Evolutionary conservation across 306 rosid species (phyloP).

Genomic region (Clitoria ternatea): DNA sequence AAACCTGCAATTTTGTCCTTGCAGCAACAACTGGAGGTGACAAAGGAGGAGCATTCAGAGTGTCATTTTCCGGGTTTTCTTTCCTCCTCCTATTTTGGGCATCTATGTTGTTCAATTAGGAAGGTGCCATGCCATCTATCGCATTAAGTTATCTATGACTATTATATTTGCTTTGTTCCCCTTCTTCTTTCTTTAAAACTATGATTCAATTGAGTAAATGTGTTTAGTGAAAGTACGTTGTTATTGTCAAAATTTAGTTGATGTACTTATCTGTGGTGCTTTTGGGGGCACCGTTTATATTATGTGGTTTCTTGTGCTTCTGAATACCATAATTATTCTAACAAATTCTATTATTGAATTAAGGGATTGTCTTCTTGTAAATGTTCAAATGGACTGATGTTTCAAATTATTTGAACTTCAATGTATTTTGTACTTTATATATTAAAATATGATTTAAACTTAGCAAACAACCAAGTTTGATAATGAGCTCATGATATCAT

Average conservation of each 20-base stretch:
- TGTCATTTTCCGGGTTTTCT: conserved; percentile 41
- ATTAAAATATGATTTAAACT: too few relatives aligned
- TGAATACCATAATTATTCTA: background rate
- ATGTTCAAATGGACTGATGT: too few relatives aligned
- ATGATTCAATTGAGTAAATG: conserved; percentile 27
- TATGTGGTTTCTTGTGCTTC: background rate
- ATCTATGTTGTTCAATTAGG: conserved; percentile 39
- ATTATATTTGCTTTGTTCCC: conserved; percentile 1
- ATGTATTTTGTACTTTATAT: too few relatives aligned
- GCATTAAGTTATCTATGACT: conserved; percentile 13
- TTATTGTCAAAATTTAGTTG: conserved; percentile 2
- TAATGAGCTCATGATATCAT: too few relatives aligned
- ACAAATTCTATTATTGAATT: too few relatives aligned
- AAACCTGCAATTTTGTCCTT: background rate
- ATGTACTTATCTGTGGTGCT: conserved; percentile 14
- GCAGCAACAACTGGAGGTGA: conserved; percentile 32
- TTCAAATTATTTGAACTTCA: too few relatives aligned
- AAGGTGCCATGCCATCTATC: background rate
- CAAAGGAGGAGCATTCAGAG: conserved; percentile 29
- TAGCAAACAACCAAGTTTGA: too few relatives aligned
- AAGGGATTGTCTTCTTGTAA: too few relatives aligned
- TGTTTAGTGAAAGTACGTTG: background rate
- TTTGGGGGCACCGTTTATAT: background rate
- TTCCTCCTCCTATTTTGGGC: conserved; percentile 38
- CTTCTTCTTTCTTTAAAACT: background rate